Conservation (phyloP, 257 asterid genomes). For the Nicotiana tomentosiformis region DNA sequence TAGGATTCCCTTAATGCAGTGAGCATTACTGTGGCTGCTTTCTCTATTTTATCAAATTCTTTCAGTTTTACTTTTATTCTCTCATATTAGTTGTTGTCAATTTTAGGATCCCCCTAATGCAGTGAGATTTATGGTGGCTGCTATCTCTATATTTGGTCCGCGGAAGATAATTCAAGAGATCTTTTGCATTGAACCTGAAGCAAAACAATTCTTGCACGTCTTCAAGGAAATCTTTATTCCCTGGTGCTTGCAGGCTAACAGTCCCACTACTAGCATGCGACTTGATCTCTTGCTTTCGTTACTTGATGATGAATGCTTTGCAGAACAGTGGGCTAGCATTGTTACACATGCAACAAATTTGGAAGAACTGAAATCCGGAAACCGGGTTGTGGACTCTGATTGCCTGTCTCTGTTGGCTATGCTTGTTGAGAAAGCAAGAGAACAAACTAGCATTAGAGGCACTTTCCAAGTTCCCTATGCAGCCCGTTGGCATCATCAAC, state of each 20-base stretch:
- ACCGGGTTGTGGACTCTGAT: constrained; percentile 31
- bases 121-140: constrained; percentile 47
- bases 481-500: constrained; percentile 57
- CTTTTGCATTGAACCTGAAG: constrained; percentile 35
- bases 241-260: constrained; percentile 59
- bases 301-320: constrained; percentile 59
- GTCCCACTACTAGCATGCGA: constrained; percentile 42
- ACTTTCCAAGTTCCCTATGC: constrained; percentile 31
- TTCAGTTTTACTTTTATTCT: neutral
- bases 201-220: constrained; percentile 45
- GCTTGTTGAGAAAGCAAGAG: constrained; percentile 78
- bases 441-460: constrained; percentile 33
- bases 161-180: constrained; percentile 55
- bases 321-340: constrained; percentile 76
- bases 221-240: constrained; percentile 62
- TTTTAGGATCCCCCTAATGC: constrained; percentile 79
- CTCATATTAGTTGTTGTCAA: neutral
- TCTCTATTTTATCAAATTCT: neutral
- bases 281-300: constrained; percentile 91
- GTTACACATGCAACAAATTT: constrained; percentile 42
- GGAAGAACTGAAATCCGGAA: constrained; percentile 24
- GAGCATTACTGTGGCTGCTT: too few relatives aligned
- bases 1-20: too few relatives aligned
- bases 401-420: constrained; percentile 43
- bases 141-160: constrained; percentile 74